Base-by-base conservation (phyloP, 495 filamentous ascomycete species). In the Xanthoparmelia taractica region DNA sequence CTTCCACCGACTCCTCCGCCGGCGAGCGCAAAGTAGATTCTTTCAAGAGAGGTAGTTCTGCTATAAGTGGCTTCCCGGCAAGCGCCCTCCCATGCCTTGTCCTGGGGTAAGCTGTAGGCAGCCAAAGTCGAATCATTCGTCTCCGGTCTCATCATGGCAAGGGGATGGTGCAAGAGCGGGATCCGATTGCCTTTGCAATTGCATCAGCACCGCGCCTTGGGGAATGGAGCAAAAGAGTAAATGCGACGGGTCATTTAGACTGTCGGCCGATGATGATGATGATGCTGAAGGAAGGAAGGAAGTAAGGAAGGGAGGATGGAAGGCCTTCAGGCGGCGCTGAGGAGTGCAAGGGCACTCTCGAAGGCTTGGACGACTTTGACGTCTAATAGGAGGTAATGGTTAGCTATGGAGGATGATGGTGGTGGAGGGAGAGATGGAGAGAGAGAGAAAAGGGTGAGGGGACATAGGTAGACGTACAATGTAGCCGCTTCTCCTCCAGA, bases 281-380 rank as follows among this genome's bases (percentile, higher is more conserved):
- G 4, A 36, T 36, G 10, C 5, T 10, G 10, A 36, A 36, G 34
- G 5, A 36, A 36, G 34, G 34, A 36, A 36, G 34, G 5, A 36
- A 36, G 4, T 10, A 36, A 10, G 34, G 10, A 36, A 36, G 34
- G 34, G 34, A 36, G 34, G 38, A 41, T 8, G 38, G 38, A 41
- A 33, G 7, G 36, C 34, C 23, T 25, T 58, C 41, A 63, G n/a
- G 40, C 2, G 6, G 11, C 54, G 65, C 76, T 76, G 37, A 93
- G 75, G 31, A 93, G 79, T 10, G 85, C 83, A 31, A 93, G 74
- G 56, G 90, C 90, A 71, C 80, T 90, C 70, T 92, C 83, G 69
- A 94, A 94, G 36, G 90, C 90, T 67, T 84, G 81, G 13, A 94
- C 88, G 47, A 94, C 90, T 67, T 89, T 82, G 50, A 78, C 77